Conservation (phyloP, 2,329 filamentous ascomycete species). For the Sclerotinia glacialis region DNA sequence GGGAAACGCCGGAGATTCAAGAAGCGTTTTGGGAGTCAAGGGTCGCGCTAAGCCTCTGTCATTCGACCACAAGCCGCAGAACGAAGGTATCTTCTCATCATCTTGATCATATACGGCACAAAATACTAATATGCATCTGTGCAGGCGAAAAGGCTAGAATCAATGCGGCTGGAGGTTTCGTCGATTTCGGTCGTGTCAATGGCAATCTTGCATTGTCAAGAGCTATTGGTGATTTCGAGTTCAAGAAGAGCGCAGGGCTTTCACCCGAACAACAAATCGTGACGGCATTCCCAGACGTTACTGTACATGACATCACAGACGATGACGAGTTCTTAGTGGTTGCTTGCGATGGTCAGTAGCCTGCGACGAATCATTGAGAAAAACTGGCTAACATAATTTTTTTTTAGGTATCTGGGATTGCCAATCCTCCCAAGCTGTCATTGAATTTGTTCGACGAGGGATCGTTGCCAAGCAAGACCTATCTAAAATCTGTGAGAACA, state of each 20-base stretch:
- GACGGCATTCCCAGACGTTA: conserved; percentile 92
- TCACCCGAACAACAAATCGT: conserved; percentile 99
- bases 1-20: conserved; percentile 96
- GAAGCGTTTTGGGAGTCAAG: conserved; percentile 93
- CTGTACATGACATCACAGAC: conserved; percentile 81
- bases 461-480: conserved; percentile 96
- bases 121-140: conserved; percentile 32
- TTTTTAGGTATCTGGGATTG: conserved; percentile 94
- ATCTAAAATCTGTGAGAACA: conserved; percentile 95
- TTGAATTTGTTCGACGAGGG: conserved; percentile 94
- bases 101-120: conserved; percentile 5
- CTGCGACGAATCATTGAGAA: not conserved
- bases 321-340: conserved; percentile 96
- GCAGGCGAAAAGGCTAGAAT: conserved; percentile 93
- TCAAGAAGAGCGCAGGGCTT: conserved; percentile 98
- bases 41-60: conserved; percentile 95
- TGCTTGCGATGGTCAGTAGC: conserved; percentile 78
- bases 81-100: conserved; percentile 65
- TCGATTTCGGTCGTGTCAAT: conserved; percentile 97
- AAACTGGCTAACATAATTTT: conserved; percentile 29
- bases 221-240: conserved; percentile 98
- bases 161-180: conserved; percentile 91
- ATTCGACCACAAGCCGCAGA: conserved; percentile 99
- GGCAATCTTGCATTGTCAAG: conserved; percentile 95
- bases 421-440: conserved; percentile 93